phyloP scores from a whole-genome alignment of 768 basidiomycete species.

The Hygrophorus pudorinus region DNA sequence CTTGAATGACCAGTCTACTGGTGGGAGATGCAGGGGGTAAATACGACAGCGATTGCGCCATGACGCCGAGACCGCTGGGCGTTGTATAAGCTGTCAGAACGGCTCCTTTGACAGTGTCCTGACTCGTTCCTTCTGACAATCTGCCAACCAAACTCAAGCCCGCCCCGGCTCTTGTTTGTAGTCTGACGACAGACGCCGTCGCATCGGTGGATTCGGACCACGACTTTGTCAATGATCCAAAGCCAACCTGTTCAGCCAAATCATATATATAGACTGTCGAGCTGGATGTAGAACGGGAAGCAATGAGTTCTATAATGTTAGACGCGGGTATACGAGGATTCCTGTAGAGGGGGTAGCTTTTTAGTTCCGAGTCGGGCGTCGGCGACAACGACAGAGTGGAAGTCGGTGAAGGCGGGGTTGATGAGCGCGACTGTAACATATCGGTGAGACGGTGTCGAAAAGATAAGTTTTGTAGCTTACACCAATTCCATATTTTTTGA shows the following conservation, averaged over 20 bases:
- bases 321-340: constrained; percentile 46
- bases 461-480: too few relatives aligned
- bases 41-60: constrained; percentile 70
- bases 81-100: constrained; percentile 76
- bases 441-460: too few relatives aligned
- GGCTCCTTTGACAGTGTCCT: constrained; percentile 47
- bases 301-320: constrained; percentile 55
- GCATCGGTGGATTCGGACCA: constrained; percentile 38
- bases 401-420: constrained; percentile 31
- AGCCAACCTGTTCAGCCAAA: constrained; percentile 75
- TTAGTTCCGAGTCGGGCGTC: constrained; percentile 16
- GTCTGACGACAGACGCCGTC: constrained; percentile 47
- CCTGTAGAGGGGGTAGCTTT: constrained; percentile 19
- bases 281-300: constrained; percentile 44
- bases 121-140: constrained; percentile 70
- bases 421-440: constrained; percentile 11
- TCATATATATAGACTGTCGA: constrained; percentile 76
- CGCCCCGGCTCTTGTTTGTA: constrained; percentile 81
- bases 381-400: constrained; percentile 30
- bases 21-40: constrained; percentile 53
- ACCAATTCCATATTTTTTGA: too few relatives aligned
- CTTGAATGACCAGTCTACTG: constrained; percentile 73
- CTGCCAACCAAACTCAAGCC: constrained; percentile 73
- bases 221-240: constrained; percentile 61
- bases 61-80: constrained; percentile 70